phyloP scores from a whole-genome alignment of 1,139 yeast genomes.

The Candida freyschussii region DNA sequence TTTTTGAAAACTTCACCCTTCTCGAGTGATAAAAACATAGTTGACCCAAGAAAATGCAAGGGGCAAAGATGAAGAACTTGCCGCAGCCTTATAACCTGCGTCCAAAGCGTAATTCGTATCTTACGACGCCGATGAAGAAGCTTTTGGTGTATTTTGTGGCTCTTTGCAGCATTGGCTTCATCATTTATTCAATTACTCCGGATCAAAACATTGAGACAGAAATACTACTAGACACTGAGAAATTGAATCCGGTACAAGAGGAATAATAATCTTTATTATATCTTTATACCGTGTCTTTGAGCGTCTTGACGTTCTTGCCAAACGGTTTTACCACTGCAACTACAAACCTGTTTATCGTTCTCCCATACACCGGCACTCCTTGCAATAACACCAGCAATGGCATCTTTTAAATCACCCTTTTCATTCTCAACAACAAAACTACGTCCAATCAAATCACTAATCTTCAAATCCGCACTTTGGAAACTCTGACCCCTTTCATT shows the following conservation, averaged over 20 bases:
- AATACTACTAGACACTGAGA: slow-evolving; percentile 11
- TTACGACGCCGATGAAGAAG: slow-evolving; percentile 43
- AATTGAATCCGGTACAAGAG: neutral
- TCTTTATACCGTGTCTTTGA: slow-evolving; percentile 44
- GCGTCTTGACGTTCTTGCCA: slow-evolving; percentile 94
- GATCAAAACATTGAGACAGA: slow-evolving; percentile 18
- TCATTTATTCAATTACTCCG: slow-evolving; percentile 28
- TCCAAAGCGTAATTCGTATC: slow-evolving; percentile 17
- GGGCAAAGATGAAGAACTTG: slow-evolving; percentile 18
- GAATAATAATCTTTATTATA: slow-evolving; percentile 3
- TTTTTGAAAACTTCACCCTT: too few species aligned
- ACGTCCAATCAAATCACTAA: slow-evolving; percentile 73
- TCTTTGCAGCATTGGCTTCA: slow-evolving; percentile 28
- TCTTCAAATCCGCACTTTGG: slow-evolving; percentile 50
- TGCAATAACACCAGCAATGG: slow-evolving; percentile 83
- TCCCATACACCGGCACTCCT: slow-evolving; percentile 98
- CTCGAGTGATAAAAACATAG: neutral
- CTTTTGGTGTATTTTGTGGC: slow-evolving; percentile 32
- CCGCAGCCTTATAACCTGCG: slow-evolving; percentile 25
- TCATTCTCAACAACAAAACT: slow-evolving; percentile 58
- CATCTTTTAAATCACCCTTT: slow-evolving; percentile 35
- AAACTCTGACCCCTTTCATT: slow-evolving; percentile 60
- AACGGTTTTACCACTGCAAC: slow-evolving; percentile 90
- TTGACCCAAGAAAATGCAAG: slow-evolving; percentile 1
- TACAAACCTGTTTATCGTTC: slow-evolving; percentile 86